Evolutionary conservation across 192 early-diverging fungal species (phyloP), one percentile per base, ranked within the genome.

Genomic region (Entomortierella lignicola): DNA sequence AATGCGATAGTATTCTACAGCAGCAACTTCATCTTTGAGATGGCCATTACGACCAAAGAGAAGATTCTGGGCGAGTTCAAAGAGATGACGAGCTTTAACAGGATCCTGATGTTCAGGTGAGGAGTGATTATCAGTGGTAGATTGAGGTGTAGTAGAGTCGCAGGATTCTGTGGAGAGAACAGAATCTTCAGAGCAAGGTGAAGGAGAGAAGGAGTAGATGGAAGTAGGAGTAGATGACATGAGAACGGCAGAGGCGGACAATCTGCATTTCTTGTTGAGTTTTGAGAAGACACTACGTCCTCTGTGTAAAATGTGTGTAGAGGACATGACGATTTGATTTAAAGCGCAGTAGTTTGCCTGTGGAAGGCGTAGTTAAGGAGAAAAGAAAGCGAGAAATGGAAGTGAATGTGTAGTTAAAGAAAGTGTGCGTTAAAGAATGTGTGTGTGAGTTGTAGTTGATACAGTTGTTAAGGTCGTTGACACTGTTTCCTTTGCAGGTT

Each of bases 1-100:
- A 29, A 80, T 71, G 55, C 81, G 74, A 25, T 89, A 86, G 57
- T 84, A 84, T 13, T 66, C 74, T 2, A 90, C 81, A 11, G 91
- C 91, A 23, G 66, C 79, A 55, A 60, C 60, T 50, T 83, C 83
- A 43, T 90, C 72, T 37, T 77, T 80, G 48, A 55, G 42, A 23
- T 67, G 61, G 37, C 82, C 82, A 50, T 81, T 66, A 25, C 63
- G 67, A 23, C 90, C 90, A 84, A 91, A 91, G 37, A 91, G 62
- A 41, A 83, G 66, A 18, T 42, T 59, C 56, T 80, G 70, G 18
- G 59, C 82, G 21, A 68, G 75, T 13, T 73, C 67, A 54, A 80
- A 83, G 52, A 80, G 55, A 26, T 65, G 67, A 20, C 69, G 61
- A 25, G 75, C 75, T 42, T 60, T 56, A 21, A 44, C 25, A 17